phyloP scores from a whole-genome alignment of 1,284 basidiomycete species.

The Chalciporus sp. region DNA sequence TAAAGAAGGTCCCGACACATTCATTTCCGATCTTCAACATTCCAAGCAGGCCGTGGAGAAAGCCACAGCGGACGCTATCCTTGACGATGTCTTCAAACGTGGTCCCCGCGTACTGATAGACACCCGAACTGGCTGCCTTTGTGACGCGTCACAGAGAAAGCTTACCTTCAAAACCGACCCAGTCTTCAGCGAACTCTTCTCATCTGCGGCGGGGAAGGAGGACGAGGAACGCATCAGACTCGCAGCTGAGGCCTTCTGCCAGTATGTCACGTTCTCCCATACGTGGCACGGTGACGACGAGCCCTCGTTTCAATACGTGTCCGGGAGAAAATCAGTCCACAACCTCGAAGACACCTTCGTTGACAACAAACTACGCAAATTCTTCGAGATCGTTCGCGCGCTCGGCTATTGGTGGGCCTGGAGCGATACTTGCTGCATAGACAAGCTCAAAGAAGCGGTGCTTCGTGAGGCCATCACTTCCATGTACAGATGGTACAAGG shows the following conservation, averaged over 20 bases:
- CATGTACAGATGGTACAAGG: slow-evolving; percentile 19
- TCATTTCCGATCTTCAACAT: neutral
- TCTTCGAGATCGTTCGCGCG: slow-evolving; percentile 7
- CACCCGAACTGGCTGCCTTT: slow-evolving; percentile 6
- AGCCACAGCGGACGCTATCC: neutral
- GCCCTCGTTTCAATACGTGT: slow-evolving; percentile 12
- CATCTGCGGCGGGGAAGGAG: neutral
- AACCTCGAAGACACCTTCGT: slow-evolving; percentile 1
- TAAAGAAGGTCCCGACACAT: neutral
- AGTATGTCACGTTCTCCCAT: slow-evolving; percentile 24
- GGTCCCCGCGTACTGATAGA: slow-evolving; percentile 11
- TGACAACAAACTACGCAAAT: slow-evolving; percentile 8
- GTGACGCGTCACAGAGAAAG: neutral
- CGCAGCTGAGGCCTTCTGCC: slow-evolving; percentile 12
- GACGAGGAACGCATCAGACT: neutral
- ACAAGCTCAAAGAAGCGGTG: neutral
- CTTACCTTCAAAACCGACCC: slow-evolving; percentile 6
- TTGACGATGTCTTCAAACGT: neutral
- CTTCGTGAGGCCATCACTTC: slow-evolving; percentile 5
- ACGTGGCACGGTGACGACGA: slow-evolving; percentile 16
- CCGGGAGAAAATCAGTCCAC: slow-evolving; percentile 12
- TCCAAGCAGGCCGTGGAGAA: neutral
- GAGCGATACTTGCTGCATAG: slow-evolving; percentile 6
- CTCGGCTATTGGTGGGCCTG: neutral
- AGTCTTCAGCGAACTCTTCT: slow-evolving; percentile 3